Evolutionary conservation across 345 rosid genomes (phyloP).

Genomic region (Lenwebbia sp.): DNA sequence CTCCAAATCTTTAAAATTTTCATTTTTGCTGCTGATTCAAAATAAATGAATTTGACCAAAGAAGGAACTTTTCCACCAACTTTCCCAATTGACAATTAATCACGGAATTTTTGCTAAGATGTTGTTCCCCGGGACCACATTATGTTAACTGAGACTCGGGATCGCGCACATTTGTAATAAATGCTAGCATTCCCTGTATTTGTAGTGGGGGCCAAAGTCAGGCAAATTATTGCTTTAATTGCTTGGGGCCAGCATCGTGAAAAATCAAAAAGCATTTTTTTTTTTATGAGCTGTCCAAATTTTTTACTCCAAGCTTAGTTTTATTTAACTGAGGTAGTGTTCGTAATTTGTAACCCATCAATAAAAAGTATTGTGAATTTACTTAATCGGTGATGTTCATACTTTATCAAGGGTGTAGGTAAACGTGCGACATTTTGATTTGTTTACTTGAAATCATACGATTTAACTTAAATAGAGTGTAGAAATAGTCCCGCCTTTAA

Average conservation of each 20-base stretch:
- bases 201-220: background rate
- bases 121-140: background rate
- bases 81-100: background rate
- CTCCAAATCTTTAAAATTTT: background rate
- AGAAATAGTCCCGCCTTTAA: background rate
- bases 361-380: background rate
- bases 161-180: background rate
- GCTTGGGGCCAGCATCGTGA: background rate
- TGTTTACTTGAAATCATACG: background rate
- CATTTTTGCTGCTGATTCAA: background rate
- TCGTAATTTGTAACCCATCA: background rate
- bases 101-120: background rate
- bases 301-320: background rate
- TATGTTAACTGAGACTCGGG: background rate
- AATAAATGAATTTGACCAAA: background rate
- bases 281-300: background rate
- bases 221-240: background rate
- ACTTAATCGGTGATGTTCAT: background rate
- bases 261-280: background rate
- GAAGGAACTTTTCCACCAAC: background rate
- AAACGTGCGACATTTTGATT: background rate
- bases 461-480: background rate
- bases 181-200: background rate
- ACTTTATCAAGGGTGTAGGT: background rate
- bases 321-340: background rate